Conservation (phyloP, 768 basidiomycete species). For the Amanita pseudoporphyria region DNA sequence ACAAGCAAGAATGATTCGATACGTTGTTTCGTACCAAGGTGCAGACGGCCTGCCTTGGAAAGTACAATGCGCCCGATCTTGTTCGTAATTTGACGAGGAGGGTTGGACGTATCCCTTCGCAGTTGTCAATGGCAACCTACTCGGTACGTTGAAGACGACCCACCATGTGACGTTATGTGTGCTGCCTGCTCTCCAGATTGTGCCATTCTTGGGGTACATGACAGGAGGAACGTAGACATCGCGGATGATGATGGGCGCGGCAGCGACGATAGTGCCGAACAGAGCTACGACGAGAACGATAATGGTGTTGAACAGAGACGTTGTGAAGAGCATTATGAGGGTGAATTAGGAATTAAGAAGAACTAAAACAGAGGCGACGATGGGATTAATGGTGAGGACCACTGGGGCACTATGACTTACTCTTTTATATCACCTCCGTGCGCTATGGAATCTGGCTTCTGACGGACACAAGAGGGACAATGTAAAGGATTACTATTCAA, state of each 20-base stretch:
- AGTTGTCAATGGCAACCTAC: not conserved
- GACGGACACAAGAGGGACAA: slow-evolving; percentile 1
- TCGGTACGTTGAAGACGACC: slow-evolving; percentile 5
- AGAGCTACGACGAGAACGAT: slow-evolving; percentile 12
- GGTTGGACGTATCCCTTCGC: slow-evolving; percentile 27
- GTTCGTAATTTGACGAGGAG: slow-evolving; percentile 35
- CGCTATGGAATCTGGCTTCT: not conserved
- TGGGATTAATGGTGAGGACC: slow-evolving; percentile 4
- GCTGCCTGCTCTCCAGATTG: slow-evolving; percentile 21
- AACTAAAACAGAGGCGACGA: slow-evolving; percentile 3
- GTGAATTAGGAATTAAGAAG: slow-evolving; percentile 9
- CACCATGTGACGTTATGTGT: slow-evolving; percentile 24
- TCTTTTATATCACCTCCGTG: slow-evolving; percentile 3
- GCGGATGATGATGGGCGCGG: slow-evolving; percentile 17
- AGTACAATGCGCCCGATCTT: slow-evolving; percentile 27
- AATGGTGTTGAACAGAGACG: slow-evolving; percentile 13
- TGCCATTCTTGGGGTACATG: slow-evolving; percentile 15
- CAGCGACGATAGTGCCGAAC: slow-evolving; percentile 17
- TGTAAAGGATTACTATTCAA: slow-evolving; percentile 1
- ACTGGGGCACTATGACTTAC: not conserved
- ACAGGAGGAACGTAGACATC: slow-evolving; percentile 26
- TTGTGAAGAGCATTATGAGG: slow-evolving; percentile 2
- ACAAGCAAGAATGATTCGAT: not conserved
- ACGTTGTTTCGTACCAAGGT: slow-evolving; percentile 22
- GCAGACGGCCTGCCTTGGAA: slow-evolving; percentile 20